phyloP scores from a whole-genome alignment of 805 yeast genomes.

The Candida palmyrensis region DNA sequence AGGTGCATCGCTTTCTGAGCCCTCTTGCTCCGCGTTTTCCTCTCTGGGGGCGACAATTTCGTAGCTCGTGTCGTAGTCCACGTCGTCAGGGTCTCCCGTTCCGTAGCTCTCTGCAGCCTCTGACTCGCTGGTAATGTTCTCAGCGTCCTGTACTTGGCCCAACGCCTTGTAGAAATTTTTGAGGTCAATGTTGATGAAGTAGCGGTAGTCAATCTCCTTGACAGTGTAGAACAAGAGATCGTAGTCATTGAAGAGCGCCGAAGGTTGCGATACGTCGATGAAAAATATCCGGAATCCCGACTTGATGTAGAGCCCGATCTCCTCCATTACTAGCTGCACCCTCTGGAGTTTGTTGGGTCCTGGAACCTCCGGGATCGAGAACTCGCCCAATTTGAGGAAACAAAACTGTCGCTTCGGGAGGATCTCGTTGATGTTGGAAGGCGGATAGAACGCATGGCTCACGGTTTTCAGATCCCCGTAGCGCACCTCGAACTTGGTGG shows the following conservation, averaged over 20 bases:
- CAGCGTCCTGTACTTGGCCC: conserved; percentile 28
- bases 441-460: conserved; percentile 45
- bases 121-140: conserved; percentile 6
- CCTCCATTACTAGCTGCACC: conserved; percentile 48
- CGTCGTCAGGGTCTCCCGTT: conserved; percentile 17
- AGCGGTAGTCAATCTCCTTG: conserved; percentile 35
- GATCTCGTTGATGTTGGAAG: conserved; percentile 52
- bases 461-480: conserved; percentile 20
- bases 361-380: conserved; percentile 23
- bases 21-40: not conserved
- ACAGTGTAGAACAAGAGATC: conserved; percentile 39
- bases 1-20: conserved; percentile 1
- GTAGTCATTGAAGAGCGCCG: conserved; percentile 35
- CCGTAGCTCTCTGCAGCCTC: conserved; percentile 14
- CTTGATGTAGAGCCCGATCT: conserved; percentile 49
- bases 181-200: conserved; percentile 41
- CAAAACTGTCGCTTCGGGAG: conserved; percentile 49
- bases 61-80: conserved; percentile 19
- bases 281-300: conserved; percentile 45
- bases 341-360: conserved; percentile 19
- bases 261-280: conserved; percentile 39
- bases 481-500: conserved; percentile 47
- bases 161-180: conserved; percentile 45
- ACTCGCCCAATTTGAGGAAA: conserved; percentile 47
- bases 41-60: conserved; percentile 5